Conservation (phyloP, 2,329 filamentous ascomycete species). For the Fusarium buharicum region DNA sequence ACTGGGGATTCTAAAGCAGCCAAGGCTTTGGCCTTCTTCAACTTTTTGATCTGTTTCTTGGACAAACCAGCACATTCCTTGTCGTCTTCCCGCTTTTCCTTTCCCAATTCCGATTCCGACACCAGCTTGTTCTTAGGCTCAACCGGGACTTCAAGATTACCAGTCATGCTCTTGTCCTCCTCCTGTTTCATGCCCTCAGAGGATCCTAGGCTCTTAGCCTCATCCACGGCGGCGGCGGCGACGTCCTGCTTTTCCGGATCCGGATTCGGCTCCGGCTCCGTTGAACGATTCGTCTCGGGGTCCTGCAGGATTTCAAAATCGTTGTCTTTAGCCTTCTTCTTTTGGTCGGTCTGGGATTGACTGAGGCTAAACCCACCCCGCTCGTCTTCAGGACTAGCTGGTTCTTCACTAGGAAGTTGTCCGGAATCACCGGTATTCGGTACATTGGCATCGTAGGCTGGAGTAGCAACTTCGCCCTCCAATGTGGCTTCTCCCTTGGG, state of each 20-base stretch:
- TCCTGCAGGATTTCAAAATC: conserved; percentile 47
- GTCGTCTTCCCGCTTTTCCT: conserved; percentile 34
- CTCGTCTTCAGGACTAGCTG: conserved; percentile 46
- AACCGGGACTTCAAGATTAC: conserved; percentile 29
- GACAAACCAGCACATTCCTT: conserved; percentile 43
- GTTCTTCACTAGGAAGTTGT: conserved; percentile 39
- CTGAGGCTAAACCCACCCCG: conserved; percentile 46
- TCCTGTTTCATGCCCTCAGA: conserved; percentile 30
- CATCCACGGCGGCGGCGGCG: conserved; percentile 41
- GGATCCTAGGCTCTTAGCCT: conserved; percentile 33
- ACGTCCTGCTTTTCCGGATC: conserved; percentile 44
- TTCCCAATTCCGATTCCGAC: conserved; percentile 33
- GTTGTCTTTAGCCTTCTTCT: conserved; percentile 50
- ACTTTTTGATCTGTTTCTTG: conserved; percentile 44
- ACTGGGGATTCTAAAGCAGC: conserved; percentile 31
- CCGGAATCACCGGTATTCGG: conserved; percentile 35
- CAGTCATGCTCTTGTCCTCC: conserved; percentile 32
- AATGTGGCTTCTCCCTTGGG: conserved; percentile 4
- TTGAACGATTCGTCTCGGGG: conserved; percentile 40
- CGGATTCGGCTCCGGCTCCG: conserved; percentile 38
- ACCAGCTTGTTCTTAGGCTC: conserved; percentile 35
- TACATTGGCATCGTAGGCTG: conserved; percentile 24
- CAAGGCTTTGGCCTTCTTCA: conserved; percentile 40
- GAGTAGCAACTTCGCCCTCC: conserved; percentile 20
- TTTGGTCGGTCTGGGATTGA: conserved; percentile 49